Base-by-base conservation (phyloP, 1,139 yeast genomes). In the Saccharomycopsis hybrid region DNA sequence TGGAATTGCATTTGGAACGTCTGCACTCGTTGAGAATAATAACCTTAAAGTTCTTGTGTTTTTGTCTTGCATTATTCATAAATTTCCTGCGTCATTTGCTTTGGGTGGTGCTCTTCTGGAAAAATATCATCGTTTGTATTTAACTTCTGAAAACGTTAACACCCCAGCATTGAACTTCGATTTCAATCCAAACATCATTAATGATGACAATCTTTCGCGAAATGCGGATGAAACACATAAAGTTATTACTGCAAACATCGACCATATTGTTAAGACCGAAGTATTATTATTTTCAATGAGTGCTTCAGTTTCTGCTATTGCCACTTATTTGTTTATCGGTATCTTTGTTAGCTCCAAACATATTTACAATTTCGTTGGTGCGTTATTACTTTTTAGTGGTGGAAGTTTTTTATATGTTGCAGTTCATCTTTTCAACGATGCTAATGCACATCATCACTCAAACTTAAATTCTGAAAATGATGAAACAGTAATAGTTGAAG, bases 401-500 rank as follows among this genome's bases (percentile, higher is more conserved):
- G 95, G 95, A 4, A 82, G 88, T 0, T 85, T 85, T 59, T 62
- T 84, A 33, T 85, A 75, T 58, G 86, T 85, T 35, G 85, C 87
- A 11, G 71, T 78, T 54, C 87, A 84, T 61, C 78, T 83, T 40
- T 59, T 67, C 29, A 37, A 60, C 50, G 46, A 47, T n/a, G 51
- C n/a, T n/a, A n/a, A n/a, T n/a, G n/a, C n/a, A n/a, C n/a, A n/a
- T n/a, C n/a, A n/a, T n/a, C n/a, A n/a, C n/a, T n/a, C n/a, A n/a
- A n/a, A n/a, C n/a, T n/a, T n/a, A n/a, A n/a, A n/a, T n/a, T n/a
- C n/a, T n/a, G n/a, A n/a, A n/a, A n/a, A n/a, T n/a, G n/a, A n/a
- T n/a, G n/a, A n/a, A n/a, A n/a, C n/a, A n/a, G n/a, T n/a, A n/a
- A n/a, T n/a, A n/a, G n/a, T n/a, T n/a, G n/a, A n/a, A n/a, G n/a